Evolutionary conservation across 352 stramenopile species (phyloP).

Genomic region (Phytophthora cajani): DNA sequence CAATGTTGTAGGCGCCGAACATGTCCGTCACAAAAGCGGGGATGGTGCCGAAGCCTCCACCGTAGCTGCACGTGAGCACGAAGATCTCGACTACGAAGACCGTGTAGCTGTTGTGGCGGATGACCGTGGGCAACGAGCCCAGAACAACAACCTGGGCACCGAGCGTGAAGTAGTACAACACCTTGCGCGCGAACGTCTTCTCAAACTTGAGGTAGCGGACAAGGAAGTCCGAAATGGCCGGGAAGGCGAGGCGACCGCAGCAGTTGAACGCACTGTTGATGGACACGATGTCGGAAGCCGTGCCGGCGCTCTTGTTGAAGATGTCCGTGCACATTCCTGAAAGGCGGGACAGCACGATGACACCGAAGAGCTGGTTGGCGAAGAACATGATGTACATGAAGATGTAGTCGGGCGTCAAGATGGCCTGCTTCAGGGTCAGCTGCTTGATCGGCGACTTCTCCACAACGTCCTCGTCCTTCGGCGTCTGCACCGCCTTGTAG

Average conservation of each 20-base stretch:
- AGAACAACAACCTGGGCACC: slow-evolving; percentile 72
- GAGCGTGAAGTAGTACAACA: slow-evolving; percentile 75
- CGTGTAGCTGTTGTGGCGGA: slow-evolving; percentile 62
- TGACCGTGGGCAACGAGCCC: slow-evolving; percentile 60
- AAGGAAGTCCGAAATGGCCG: slow-evolving; percentile 51
- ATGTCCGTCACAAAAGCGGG: slow-evolving; percentile 83
- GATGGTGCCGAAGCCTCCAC: slow-evolving; percentile 77
- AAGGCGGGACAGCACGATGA: slow-evolving; percentile 71
- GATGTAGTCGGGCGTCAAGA: slow-evolving; percentile 64
- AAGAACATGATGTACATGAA: slow-evolving; percentile 81
- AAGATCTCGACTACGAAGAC: slow-evolving; percentile 72
- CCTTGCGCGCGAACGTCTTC: slow-evolving; percentile 53
- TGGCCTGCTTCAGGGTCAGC: slow-evolving; percentile 56
- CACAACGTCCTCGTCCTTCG: slow-evolving; percentile 22
- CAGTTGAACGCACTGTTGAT: slow-evolving; percentile 74
- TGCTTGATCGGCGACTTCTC: slow-evolving; percentile 49
- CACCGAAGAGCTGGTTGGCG: slow-evolving; percentile 65
- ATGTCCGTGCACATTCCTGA: slow-evolving; percentile 61
- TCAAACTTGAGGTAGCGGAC: slow-evolving; percentile 51
- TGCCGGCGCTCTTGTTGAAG: slow-evolving; percentile 48
- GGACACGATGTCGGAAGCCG: slow-evolving; percentile 57
- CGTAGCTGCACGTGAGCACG: slow-evolving; percentile 79
- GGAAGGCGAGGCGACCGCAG: slow-evolving; percentile 52
- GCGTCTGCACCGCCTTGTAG: slow-evolving; percentile 53
- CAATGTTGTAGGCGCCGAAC: slow-evolving; percentile 85